Evolutionary conservation across 2,329 filamentous ascomycete species (phyloP), one percentile per base, ranked within the genome.

Genomic region (Paraconiothyrium brasiliense): DNA sequence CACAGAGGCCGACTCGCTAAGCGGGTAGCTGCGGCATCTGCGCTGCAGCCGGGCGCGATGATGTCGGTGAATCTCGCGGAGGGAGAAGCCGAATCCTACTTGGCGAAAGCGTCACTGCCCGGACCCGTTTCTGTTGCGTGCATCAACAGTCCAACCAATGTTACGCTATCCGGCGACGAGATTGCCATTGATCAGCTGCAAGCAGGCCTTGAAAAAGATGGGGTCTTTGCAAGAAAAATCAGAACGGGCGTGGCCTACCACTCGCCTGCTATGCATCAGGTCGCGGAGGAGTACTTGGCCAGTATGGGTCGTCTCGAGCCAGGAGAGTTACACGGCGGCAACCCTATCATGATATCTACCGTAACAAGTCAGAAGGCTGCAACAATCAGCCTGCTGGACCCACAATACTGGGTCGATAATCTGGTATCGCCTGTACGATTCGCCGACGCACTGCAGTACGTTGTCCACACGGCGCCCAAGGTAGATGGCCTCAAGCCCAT

Each of bases 181-280:
- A 70, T 74, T 59, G 78, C 75, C 5, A 73, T 83, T 10, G 63
- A 74, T 0, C 70, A 76, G 52, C 59, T 75, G 2, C 69, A 74
- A n/a, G 59, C 67, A 0, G 61, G 65, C 1, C 62, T 83, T 0
- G 68, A 79, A 9, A 71, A 75, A 7, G 66, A 77, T 24, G 65
- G 73, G 10, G 73, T 73, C 10, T 83, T 82, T 60, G 72, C 70
- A 3, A 71, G 80, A 0, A 59, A 69, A 20, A 74, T 84, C 2
- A 73, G 76, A 58, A 79, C 82, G 2, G 76, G 80, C 22, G 74
- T 67, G 13, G 82, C 81, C 0, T 84, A 83, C 56, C 82, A 83
- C 56, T 81, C 78, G 0, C 73, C 76, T 37, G 79, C 82, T 43
- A 81, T 81, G 79, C 20, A 47, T 13, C 27, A 59, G n/a, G 54